Evolutionary conservation across 306 rosid species (phyloP), one percentile per base, ranked within the genome.

Genomic region (Cotoneaster glaucophyllus): DNA sequence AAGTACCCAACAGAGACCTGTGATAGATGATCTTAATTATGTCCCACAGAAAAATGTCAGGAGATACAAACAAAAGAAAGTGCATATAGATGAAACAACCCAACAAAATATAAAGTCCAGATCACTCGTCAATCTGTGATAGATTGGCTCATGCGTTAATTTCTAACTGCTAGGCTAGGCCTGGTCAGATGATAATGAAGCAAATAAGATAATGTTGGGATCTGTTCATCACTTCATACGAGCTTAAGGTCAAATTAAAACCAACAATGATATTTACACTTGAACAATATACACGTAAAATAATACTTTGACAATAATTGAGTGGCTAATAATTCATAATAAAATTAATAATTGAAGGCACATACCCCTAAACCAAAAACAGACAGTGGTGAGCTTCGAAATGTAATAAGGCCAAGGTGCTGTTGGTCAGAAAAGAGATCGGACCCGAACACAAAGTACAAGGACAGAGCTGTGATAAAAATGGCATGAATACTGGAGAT

Each of bases 381-480:
- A 54, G 89, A 85, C 77, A 87, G 39, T 5, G 81, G 80, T 54
- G 91, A 87, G 71, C 86, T 85, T 73, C 82, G 89, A 61, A 85
- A 87, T 63, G 89, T 87, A 74, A 87, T 66, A 65, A 69, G 52
- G 70, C 89, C 87, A 74, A 86, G 76, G 48, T 37, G 81, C 37
- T 39, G 79, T 75, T 85, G 82, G 84, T 87, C 91, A 79, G 91
- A 87, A 78, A 87, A 87, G 68, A 87, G 86, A 83, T 87, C 87
- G 43, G 91, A 87, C 91, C 85, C 83, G 87, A 87, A 87, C 52
- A 87, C 89, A 70, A 87, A 80, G 79, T 87, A 71, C 75, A 85
- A 48, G 43, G 91, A 85, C 73, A 77, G 82, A 67, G 71, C 67
- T 54, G 91, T 83, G 84, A 85, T 85, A 76, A 83, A 87, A 75